phyloP scores from a whole-genome alignment of 495 filamentous ascomycete species.

The Lasiosphaeris hirsuta region DNA sequence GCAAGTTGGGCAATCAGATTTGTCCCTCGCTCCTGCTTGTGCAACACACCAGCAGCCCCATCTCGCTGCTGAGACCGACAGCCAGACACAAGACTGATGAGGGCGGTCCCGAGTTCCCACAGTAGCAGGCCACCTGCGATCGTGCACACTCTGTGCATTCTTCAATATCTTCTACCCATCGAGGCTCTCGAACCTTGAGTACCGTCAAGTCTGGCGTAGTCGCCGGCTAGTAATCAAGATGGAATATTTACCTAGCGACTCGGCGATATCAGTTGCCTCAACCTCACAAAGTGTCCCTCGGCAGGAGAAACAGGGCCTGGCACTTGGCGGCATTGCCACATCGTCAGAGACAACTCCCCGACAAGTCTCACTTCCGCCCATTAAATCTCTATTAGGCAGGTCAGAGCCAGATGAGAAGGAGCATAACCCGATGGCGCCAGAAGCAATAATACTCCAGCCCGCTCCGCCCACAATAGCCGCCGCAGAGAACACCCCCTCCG shows the following conservation, averaged over 20 bases:
- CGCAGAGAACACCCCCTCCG: background rate
- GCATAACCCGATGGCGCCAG: background rate
- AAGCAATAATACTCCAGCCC: background rate
- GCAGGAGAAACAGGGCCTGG: constrained; percentile 8
- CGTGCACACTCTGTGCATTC: no score
- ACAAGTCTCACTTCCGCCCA: background rate
- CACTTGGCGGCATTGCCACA: background rate
- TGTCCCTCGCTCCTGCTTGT: no score
- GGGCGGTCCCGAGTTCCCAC: no score
- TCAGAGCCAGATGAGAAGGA: background rate
- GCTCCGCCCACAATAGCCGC: background rate
- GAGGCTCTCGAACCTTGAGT: no score
- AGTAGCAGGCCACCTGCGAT: no score
- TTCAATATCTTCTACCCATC: no score
- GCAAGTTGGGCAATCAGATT: no score
- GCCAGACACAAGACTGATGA: no score
- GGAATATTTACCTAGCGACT: constrained; percentile 10
- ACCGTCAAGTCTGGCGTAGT: no score
- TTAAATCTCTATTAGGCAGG: background rate
- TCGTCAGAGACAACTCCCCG: background rate
- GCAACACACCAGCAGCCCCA: no score
- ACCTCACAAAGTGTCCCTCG: background rate
- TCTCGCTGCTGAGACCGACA: no score
- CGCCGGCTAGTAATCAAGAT: constrained; percentile 4
- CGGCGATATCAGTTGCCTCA: constrained; percentile 7